Percentiles rank a stretch among this genome's conserved stretches.
Evolutionary conservation across 495 filamentous ascomycete species (phyloP).

Genomic region (Penicillium cosmopolitanum): DNA sequence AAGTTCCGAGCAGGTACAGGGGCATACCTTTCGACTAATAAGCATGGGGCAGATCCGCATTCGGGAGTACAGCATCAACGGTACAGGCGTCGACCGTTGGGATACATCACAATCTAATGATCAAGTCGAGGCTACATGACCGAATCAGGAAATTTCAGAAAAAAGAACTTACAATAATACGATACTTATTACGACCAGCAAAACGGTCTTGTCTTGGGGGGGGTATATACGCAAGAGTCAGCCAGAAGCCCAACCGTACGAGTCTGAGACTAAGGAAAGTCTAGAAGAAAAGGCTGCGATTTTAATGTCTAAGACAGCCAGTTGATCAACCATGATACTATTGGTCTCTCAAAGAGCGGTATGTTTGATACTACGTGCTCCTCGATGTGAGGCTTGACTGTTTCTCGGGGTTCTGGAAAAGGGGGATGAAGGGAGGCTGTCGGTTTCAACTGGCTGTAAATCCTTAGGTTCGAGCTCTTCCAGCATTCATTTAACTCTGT

Average conservation of each 20-base stretch:
- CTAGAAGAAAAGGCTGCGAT: slow-evolving; percentile 17
- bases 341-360: slow-evolving; percentile 29
- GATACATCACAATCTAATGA: slow-evolving; percentile 11
- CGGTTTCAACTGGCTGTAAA: slow-evolving; percentile 22
- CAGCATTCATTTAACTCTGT: neutral
- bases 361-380: slow-evolving; percentile 20
- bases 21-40: neutral
- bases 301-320: slow-evolving; percentile 32
- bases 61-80: slow-evolving; percentile 17
- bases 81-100: slow-evolving; percentile 9
- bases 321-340: neutral
- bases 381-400: slow-evolving; percentile 7
- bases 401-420: slow-evolving; percentile 24
- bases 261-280: slow-evolving; percentile 18
- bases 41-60: neutral
- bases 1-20: slow-evolving; percentile 15
- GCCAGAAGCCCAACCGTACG: slow-evolving; percentile 18
- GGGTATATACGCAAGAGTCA: neutral
- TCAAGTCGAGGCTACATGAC: slow-evolving; percentile 6
- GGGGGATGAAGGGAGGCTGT: slow-evolving; percentile 9
- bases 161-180: neutral
- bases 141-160: slow-evolving; percentile 1
- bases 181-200: neutral
- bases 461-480: slow-evolving; percentile 18
- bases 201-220: neutral